phyloP scores from a whole-genome alignment of 2,329 filamentous ascomycete species.

The Beauveria sp. region DNA sequence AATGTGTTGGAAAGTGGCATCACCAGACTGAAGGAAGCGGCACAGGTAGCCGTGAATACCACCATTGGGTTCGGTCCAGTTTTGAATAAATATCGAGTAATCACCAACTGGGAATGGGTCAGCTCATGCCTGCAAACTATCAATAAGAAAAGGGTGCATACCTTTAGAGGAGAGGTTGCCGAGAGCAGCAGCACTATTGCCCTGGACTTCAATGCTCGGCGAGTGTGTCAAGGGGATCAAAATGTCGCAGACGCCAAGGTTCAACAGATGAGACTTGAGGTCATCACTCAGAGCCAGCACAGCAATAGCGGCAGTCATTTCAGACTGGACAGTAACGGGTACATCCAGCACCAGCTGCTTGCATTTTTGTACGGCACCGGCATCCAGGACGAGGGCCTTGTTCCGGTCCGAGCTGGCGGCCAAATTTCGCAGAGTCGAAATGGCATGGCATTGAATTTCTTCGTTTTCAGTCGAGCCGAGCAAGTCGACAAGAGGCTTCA shows the following conservation, averaged over 20 bases:
- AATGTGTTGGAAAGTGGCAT: conserved; percentile 97
- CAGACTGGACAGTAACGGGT: conserved; percentile 88
- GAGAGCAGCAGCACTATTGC: conserved; percentile 91
- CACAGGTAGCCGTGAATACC: conserved; percentile 94
- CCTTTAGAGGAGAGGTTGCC: conserved; percentile 97
- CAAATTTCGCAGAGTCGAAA: conserved; percentile 90
- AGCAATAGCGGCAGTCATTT: conserved; percentile 99
- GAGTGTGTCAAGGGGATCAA: conserved; percentile 92
- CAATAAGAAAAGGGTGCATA: conserved; percentile 31
- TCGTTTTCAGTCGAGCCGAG: conserved; percentile 95
- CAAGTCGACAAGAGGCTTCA: conserved; percentile 87
- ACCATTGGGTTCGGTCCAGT: conserved; percentile 87
- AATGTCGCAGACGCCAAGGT: conserved; percentile 91
- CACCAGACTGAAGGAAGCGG: conserved; percentile 86
- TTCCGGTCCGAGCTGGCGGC: conserved; percentile 96
- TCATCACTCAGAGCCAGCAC: conserved; percentile 94
- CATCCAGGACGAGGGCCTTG: conserved; percentile 94
- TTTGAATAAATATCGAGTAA: conserved; percentile 90
- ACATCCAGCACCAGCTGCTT: conserved; percentile 93
- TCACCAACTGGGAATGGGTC: conserved; percentile 63
- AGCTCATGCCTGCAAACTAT: background rate
- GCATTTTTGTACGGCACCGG: conserved; percentile 96
- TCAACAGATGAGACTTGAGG: conserved; percentile 82
- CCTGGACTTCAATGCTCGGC: conserved; percentile 94
- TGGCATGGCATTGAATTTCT: conserved; percentile 97